A percentile compares a stretch with the other conserved stretches of the same genome.
These are phyloP conservation scores for Galerina marginata DNA, from an alignment of 768 basidiomycete species.

Conservation along the genomic window DNA sequence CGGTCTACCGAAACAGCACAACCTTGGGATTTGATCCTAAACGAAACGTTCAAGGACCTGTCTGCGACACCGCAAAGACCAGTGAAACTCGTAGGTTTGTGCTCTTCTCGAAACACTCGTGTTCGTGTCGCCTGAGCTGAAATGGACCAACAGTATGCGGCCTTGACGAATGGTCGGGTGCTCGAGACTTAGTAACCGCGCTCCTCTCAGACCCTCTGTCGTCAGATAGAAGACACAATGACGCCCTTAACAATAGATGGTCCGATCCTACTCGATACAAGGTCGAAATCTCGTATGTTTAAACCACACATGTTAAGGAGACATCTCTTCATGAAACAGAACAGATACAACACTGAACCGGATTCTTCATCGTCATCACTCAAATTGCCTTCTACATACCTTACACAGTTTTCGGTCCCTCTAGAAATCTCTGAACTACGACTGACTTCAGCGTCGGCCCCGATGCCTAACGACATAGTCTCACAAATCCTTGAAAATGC, in stretches of 20 bases:
- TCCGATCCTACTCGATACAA: slow-evolving; percentile 27
- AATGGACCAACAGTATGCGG: slow-evolving; percentile 54
- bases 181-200: slow-evolving; percentile 67
- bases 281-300: slow-evolving; percentile 47
- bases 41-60: slow-evolving; percentile 40
- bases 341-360: slow-evolving; percentile 30
- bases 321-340: slow-evolving; percentile 1
- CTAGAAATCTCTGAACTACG: slow-evolving; percentile 53
- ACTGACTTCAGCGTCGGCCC: slow-evolving; percentile 13
- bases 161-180: slow-evolving; percentile 56
- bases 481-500: slow-evolving; percentile 19
- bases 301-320: slow-evolving; percentile 20
- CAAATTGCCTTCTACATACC: slow-evolving; percentile 52
- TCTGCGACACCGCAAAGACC: slow-evolving; percentile 35
- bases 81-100: slow-evolving; percentile 56
- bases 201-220: slow-evolving; percentile 74
- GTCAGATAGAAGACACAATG: slow-evolving; percentile 50
- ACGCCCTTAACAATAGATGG: slow-evolving; percentile 58
- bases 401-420: slow-evolving; percentile 58
- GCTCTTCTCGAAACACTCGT: slow-evolving; percentile 6
- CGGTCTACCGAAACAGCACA: slow-evolving; percentile 35
- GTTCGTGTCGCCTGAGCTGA: neutral
- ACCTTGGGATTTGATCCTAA: slow-evolving; percentile 54
- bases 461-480: slow-evolving; percentile 16
- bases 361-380: slow-evolving; percentile 27